Base-by-base conservation (phyloP, 2,329 filamentous ascomycete genomes). In the Colletotrichum noveboracense region DNA sequence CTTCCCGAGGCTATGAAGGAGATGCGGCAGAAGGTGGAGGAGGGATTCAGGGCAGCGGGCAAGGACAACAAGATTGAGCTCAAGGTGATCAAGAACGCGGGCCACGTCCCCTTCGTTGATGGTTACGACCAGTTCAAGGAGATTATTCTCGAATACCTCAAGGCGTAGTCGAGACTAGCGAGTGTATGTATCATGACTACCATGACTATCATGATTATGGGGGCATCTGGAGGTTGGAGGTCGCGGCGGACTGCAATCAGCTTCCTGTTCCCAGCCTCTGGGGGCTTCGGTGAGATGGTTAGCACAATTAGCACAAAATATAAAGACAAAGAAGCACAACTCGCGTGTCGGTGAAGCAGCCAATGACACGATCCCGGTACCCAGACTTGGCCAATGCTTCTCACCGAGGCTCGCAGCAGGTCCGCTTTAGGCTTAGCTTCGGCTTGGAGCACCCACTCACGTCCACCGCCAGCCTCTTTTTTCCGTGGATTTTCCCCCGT, bases 71-170 rank as follows among this genome's bases (percentile, higher is more conserved):
- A 67, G 36, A 80, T 85, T n/a, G 79, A 82, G 28, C 79, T 86
- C 4, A 80, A 81, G 38, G 74, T 86, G 13, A 81, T 87, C 28
- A 79, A 81, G 21, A 79, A 83, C 43, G 82, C 85, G 0, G 85
- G 86, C 0, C 86, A 87, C 70, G 81, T 85, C 0, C 83, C 80
- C 43, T 86, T 85, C 43, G 76, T 87, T 7, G 85, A 87, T 75
- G 83, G 81, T 0, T 80, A 81, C 24, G 81, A 83, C 4, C 77
- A 81, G 21, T 87, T 85, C 71, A 70, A 74, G 18, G 71, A 75
- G 32, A 68, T 77, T 18, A 77, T 85, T 3, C 61, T 81, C 26
- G 76, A 71, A 6, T 83, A 83, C 74, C 66, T 81, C 56, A 66
- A 76, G 73, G 36, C 58, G 18, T 77, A 48, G 74, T 24, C 7